Evolutionary conservation across 345 rosid genomes (phyloP).

Genomic region (Combretum micranthum): DNA sequence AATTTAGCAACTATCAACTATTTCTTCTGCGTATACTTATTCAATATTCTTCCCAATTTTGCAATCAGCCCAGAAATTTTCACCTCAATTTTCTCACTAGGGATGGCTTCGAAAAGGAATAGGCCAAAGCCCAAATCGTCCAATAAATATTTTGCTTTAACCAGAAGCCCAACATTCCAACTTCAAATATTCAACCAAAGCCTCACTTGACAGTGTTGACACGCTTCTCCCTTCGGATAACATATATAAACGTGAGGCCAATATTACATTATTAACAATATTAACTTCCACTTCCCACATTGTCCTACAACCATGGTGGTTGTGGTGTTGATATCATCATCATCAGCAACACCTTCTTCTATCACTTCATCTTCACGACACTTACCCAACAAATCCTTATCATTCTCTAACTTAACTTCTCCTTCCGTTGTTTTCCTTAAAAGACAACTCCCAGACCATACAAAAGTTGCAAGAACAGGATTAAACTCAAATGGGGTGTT

Average conservation of each 20-base stretch:
- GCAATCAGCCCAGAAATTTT: too few species aligned
- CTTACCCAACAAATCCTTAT: conserved; percentile 9
- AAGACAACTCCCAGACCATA: conserved; percentile 3
- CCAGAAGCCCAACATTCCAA: too few species aligned
- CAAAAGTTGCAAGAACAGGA: conserved; percentile 16
- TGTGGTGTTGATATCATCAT: conserved; percentile 6
- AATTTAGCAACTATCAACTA: too few species aligned
- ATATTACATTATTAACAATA: neutral
- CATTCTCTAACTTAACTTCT: conserved; percentile 37
- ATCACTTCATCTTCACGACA: conserved; percentile 12
- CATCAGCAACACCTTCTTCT: conserved; percentile 1
- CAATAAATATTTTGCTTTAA: too few species aligned
- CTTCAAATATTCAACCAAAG: too few species aligned
- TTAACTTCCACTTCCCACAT: neutral
- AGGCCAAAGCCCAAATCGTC: too few species aligned
- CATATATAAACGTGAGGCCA: conserved; percentile 41
- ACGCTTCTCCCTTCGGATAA: conserved; percentile 20
- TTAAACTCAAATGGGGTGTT: conserved; percentile 21
- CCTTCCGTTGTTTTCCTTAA: conserved; percentile 45
- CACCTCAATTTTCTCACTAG: too few species aligned
- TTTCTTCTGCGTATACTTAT: too few species aligned
- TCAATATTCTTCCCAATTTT: too few species aligned
- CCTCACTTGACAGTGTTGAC: too few species aligned
- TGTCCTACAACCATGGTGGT: conserved; percentile 35
- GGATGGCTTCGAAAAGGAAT: too few species aligned